Evolutionary conservation across 345 rosid species (phyloP), one percentile per base, ranked within the genome.

Genomic region (Corchorus capsularis): DNA sequence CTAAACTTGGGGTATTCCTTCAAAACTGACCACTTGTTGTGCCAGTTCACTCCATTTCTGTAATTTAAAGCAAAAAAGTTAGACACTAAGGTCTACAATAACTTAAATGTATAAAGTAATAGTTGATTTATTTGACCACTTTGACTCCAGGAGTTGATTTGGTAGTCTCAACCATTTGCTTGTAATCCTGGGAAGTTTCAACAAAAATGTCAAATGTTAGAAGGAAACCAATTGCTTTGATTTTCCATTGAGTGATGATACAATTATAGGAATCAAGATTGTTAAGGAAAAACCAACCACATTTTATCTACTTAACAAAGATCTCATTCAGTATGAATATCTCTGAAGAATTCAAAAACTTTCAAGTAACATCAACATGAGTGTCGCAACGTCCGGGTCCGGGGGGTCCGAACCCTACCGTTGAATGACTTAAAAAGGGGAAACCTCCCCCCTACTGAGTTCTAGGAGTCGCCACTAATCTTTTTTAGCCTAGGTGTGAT

Each of bases 41-140:
- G 90, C 94, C 73, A 96, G 74, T 63, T 85, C 97, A 67, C 79
- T 81, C 98, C 97, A 96, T 86, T 84, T 87, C 99, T 95, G 87
- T 46, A 47, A 39, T 15, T 54, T 27, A 14, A 43, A 61, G 53
- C 12, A 19, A 14, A 15, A 69, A 3, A 45, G 17, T 78, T 6
- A 78, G 80, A 71, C 13, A 8, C 56, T 52, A 22, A 46, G 9
- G 8, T 17, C 10, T 74, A 20, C 22, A 14, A 12, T 14, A 65
- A n/a, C 65, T 14, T 61, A 27, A 32, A 19, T 10, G 59, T 34
- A 63, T 34, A 27, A 27, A 27, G 27, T 9, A 6, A 57, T 19
- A 34, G 46, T 12, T 39, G 43, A 20, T 34, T 41, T 54, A 85
- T 94, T 85, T 96, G n/a, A n/a, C 99, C 19, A 96, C 92, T 83